These are phyloP conservation scores for Noccaea caerulescens DNA, from an alignment of 345 rosid genomes.

Conservation along the genomic window DNA sequence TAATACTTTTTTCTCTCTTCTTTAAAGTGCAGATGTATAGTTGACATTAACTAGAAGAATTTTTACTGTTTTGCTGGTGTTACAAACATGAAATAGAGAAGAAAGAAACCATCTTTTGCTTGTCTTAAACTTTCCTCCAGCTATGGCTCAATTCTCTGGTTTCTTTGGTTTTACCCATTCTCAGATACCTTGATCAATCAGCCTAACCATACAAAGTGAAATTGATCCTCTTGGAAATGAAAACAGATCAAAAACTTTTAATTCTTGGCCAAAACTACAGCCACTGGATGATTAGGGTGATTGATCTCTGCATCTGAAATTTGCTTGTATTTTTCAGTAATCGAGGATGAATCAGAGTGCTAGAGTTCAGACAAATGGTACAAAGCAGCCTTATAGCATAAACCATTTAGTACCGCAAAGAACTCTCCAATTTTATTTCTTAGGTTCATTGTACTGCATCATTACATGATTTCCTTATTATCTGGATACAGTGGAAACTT, in stretches of 20 bases:
- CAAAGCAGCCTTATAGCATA: slow-evolving; percentile 26
- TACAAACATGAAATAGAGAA: slow-evolving; percentile 9
- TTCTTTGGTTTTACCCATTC: neutral
- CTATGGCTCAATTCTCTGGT: neutral
- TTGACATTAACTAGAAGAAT: neutral
- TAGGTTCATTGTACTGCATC: slow-evolving; percentile 10
- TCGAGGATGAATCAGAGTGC: slow-evolving; percentile 9
- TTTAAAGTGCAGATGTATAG: slow-evolving; percentile 7
- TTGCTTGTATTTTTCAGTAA: neutral
- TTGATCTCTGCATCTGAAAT: neutral
- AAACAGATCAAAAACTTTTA: neutral
- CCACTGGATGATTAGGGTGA: too few species aligned
- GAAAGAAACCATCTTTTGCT: slow-evolving; percentile 1
- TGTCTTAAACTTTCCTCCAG: slow-evolving; percentile 9
- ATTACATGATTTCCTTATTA: slow-evolving; percentile 39
- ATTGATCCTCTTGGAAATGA: neutral
- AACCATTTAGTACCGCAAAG: slow-evolving; percentile 31
- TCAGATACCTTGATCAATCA: neutral
- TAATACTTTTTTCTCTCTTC: neutral
- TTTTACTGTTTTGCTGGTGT: neutral
- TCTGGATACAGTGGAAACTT: slow-evolving; percentile 16
- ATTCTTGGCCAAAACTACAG: too few species aligned
- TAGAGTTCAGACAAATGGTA: neutral
- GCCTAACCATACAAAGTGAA: neutral
- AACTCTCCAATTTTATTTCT: slow-evolving; percentile 20